These are phyloP conservation scores for Suillus americanus DNA, from an alignment of 768 basidiomycete genomes.

Conservation along the genomic window DNA sequence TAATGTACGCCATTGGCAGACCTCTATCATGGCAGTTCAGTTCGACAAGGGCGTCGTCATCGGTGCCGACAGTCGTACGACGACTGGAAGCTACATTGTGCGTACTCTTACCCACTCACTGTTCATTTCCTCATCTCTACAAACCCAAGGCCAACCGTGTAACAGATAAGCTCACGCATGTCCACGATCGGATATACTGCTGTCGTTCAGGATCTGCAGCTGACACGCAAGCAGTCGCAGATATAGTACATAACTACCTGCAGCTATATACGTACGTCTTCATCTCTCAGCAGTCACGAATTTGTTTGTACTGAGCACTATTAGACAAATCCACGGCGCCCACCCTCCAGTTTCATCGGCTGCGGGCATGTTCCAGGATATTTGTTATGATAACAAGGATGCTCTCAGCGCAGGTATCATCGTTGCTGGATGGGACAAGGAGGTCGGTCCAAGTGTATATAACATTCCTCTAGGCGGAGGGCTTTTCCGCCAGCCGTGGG, in stretches of 20 bases:
- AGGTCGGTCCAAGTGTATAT: conserved; percentile 88
- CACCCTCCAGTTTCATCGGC: conserved; percentile 81
- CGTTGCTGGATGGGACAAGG: conserved; percentile 96
- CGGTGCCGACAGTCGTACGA: conserved; percentile 96
- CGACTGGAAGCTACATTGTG: conserved; percentile 95
- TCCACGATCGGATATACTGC: conserved; percentile 98
- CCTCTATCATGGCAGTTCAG: conserved; percentile 99
- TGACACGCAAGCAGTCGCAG: conserved; percentile 96
- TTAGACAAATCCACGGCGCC: conserved; percentile 55
- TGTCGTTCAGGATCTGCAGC: conserved; percentile 98
- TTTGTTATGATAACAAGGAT: conserved; percentile 97
- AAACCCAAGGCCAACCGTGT: conserved; percentile 85
- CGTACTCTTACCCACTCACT: conserved; percentile 22
- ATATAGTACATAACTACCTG: conserved; percentile 80
- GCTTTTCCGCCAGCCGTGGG: conserved; percentile 96
- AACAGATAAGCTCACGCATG: conserved; percentile 94
- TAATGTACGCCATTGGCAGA: conserved; percentile 46
- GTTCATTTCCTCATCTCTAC: conserved; percentile 5
- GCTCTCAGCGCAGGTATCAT: conserved; percentile 89
- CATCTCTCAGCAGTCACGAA: conserved; percentile 1
- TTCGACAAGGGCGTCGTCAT: conserved; percentile 94
- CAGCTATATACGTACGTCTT: conserved; percentile 68
- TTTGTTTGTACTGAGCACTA: conserved; percentile 1
- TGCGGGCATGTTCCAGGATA: conserved; percentile 77
- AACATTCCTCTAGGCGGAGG: conserved; percentile 98